Base-by-base conservation (phyloP, 805 yeast genomes). In the Monosporozyma aquatica region DNA sequence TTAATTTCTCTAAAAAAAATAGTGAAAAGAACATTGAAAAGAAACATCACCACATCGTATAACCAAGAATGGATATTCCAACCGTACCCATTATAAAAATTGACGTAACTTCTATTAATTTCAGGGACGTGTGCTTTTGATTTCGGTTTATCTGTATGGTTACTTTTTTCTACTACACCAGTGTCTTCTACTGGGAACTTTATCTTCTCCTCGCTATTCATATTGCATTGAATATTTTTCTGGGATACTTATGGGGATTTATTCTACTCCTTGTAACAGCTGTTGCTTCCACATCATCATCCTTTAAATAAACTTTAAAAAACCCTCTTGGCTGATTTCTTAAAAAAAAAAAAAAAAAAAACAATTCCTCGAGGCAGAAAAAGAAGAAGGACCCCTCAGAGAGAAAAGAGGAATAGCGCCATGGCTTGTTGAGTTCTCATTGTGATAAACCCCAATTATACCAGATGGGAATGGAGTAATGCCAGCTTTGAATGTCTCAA, bases 1-100 rank as follows among this genome's bases (percentile, higher is more conserved):
- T 83, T 68, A 36, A 82, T 79, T 55, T 83, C 90, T 45, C 90
- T 65, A 63, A 83, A 83, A 62, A 83, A 83, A 6, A 66, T 66
- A 38, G 64, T 54, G 43, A 59, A 61, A 18, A 61, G 23, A 5
- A 60, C 44, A 38, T 61, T 50, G 37, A 62, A 51, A 14, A 59
- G 24, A 21, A 55, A 56, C 8, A 62, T 44, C 4, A 56, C 54
- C 6, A 57, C 28, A 44, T 59, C 65, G 42, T 59, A 62, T 5
- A 57, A 21, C 56, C 59, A 57, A 5, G 62, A 48, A 23, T 43
- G 42, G 3, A 57, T 24, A 15, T 49, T 48, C 42, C 54, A 61
- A 5, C 41, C 24, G 7, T 27, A 36, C 10, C 65, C 65, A 41
- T 54, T 52, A 44, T 52, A 61, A 3, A 52, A 47, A 34, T 61